A percentile compares a stretch with the other conserved stretches of the same genome.
Evolutionary conservation across 1,139 yeast genomes (phyloP).

Genomic region (Scheffersomyces quercinus): DNA sequence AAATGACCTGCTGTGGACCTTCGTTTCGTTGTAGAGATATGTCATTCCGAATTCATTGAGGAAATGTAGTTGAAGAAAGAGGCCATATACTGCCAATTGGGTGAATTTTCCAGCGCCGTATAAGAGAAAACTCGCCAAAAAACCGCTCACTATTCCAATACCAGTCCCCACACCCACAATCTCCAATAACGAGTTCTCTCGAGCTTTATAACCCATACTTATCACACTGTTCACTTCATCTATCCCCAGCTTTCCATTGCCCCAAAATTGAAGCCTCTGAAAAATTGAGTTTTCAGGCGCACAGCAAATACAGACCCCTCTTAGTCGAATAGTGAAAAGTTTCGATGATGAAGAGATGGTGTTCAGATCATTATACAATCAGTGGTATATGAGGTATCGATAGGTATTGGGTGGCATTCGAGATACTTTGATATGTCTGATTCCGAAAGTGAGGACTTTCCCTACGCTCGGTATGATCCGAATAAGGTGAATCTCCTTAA

Average conservation of each 20-base stretch:
- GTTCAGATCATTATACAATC: too few species aligned
- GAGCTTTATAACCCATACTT: constrained; percentile 11
- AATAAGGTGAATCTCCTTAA: constrained; percentile 29
- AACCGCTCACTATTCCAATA: constrained; percentile 11
- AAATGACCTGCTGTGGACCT: constrained; percentile 31
- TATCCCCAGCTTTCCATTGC: too few species aligned
- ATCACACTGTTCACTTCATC: too few species aligned
- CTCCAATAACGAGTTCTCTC: constrained; percentile 22
- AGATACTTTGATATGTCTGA: too few species aligned
- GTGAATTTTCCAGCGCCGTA: background rate
- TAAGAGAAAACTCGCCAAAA: background rate
- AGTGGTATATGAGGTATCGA: too few species aligned
- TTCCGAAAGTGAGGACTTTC: too few species aligned
- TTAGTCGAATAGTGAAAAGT: too few species aligned
- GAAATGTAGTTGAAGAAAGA: constrained; percentile 27
- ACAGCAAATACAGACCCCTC: too few species aligned
- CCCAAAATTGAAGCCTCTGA: too few species aligned
- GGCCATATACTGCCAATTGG: constrained; percentile 17
- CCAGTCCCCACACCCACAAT: constrained; percentile 21
- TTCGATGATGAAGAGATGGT: too few species aligned
- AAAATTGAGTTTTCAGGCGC: too few species aligned
- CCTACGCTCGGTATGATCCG: constrained; percentile 23
- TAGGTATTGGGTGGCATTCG: too few species aligned
- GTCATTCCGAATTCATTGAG: constrained; percentile 31
- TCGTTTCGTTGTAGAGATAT: constrained; percentile 26